phyloP scores from a whole-genome alignment of 2,329 filamentous ascomycete genomes.

The Xylaria sp. region DNA sequence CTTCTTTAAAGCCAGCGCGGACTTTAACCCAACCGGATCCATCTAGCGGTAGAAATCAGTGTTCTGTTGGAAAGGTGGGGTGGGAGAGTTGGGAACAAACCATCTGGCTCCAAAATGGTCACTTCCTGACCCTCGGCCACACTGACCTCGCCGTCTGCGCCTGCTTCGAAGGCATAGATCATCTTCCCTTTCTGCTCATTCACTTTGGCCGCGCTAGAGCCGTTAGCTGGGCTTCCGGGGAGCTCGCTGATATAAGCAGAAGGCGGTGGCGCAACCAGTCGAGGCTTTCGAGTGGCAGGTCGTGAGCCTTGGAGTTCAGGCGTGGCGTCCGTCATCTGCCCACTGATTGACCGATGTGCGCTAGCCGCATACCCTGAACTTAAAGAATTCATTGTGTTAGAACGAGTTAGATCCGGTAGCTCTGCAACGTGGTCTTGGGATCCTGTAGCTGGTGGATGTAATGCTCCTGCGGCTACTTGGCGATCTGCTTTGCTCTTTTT shows the following conservation, averaged over 20 bases:
- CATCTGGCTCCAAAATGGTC: constrained; percentile 83
- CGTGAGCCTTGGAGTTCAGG: constrained; percentile 59
- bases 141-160: constrained; percentile 81
- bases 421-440: constrained; percentile 66
- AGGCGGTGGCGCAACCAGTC: constrained; percentile 89
- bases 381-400: constrained; percentile 89
- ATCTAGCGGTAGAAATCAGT: constrained; percentile 65
- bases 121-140: constrained; percentile 84
- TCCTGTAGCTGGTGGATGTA: constrained; percentile 62
- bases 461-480: constrained; percentile 78
- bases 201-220: constrained; percentile 49
- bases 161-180: constrained; percentile 87
- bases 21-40: constrained; percentile 93
- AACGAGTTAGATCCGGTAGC: constrained; percentile 75
- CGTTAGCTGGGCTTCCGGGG: constrained; percentile 63
- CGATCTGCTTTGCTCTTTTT: constrained; percentile 91
- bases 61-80: constrained; percentile 39
- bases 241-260: constrained; percentile 79
- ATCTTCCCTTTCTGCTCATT: constrained; percentile 82
- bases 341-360: constrained; percentile 79
- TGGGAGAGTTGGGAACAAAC: constrained; percentile 64
- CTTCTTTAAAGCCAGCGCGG: constrained; percentile 77
- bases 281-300: constrained; percentile 69
- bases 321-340: constrained; percentile 54
- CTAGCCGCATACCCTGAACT: constrained; percentile 88